Evolutionary conservation across 805 yeast species (phyloP), one percentile per base, ranked within the genome.

Genomic region (Saccharomycopsis vini): DNA sequence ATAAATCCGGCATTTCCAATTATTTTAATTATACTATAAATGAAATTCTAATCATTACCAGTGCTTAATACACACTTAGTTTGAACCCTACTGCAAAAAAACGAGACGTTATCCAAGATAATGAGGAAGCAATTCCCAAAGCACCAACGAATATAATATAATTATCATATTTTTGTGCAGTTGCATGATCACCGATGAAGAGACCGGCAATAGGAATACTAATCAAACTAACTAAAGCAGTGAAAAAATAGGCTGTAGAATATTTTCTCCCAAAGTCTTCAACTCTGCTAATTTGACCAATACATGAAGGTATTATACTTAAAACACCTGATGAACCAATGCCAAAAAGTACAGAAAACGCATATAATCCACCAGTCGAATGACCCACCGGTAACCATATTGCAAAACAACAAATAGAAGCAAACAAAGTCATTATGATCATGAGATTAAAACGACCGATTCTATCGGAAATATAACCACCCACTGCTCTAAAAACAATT

Each of bases 281-380:
- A 1, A 73, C 68, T 42, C 71, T 68, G 15, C 81, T 73, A 29
- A 79, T 73, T 41, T 73, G 77, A 1, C 79, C 80, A 30, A 74
- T 63, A 52, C 81, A 73, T 2, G 73, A 77, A 2, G 83, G 82
- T 13, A 77, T 70, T 36, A 77, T 54, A 3, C 81, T 69, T 39
- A 77, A 61, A 3, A 76, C 71, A 0, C 81, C 69, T 3, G 81
- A 75, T 3, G 79, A 67, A 39, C 70, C 62, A 45, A 77, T 69
- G 0, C 85, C 85, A 55, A 70, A 77, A 3, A 72, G 52, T 1
- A 60, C 62, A 2, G 75, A 59, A 45, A 73, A 77, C 1, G 68
- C 71, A 57, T 65, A 71, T 36, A 62, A 56, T 5, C 56, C 71
- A 18, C 52, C 61, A 12, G 53, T 47, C 43, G 50, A 60, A 47